Evolutionary conservation across 805 yeast species (phyloP).

Genomic region (Saturnispora halmiae): DNA sequence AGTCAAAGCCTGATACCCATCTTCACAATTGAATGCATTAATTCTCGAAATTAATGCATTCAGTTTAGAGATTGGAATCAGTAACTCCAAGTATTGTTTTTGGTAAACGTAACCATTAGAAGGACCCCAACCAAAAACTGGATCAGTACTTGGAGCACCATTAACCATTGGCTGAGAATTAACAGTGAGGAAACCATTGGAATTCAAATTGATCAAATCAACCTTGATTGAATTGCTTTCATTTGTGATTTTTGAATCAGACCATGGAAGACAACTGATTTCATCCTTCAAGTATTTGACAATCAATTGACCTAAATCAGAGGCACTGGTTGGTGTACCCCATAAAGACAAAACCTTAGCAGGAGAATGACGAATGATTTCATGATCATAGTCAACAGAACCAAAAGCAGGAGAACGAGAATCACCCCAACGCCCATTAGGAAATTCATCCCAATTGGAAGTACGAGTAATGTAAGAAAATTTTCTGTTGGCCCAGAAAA

Average conservation of each 20-base stretch:
- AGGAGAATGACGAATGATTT: slow-evolving; percentile 73
- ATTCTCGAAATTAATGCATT: slow-evolving; percentile 35
- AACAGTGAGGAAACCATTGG: slow-evolving; percentile 64
- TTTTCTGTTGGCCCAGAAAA: slow-evolving; percentile 92
- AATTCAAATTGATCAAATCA: slow-evolving; percentile 55
- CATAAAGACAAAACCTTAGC: slow-evolving; percentile 75
- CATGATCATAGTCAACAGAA: slow-evolving; percentile 75
- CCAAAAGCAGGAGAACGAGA: slow-evolving; percentile 96
- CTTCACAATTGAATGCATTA: slow-evolving; percentile 33
- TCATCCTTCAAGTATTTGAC: slow-evolving; percentile 64
- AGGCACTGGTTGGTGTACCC: slow-evolving; percentile 64
- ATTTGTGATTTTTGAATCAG: slow-evolving; percentile 76
- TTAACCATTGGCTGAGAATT: slow-evolving; percentile 93
- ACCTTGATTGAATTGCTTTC: slow-evolving; percentile 60
- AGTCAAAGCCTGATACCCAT: slow-evolving; percentile 48
- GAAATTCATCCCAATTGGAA: slow-evolving; percentile 94
- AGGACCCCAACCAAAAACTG: slow-evolving; percentile 92
- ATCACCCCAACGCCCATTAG: slow-evolving; percentile 98
- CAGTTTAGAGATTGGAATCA: slow-evolving; percentile 50
- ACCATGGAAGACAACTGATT: slow-evolving; percentile 80
- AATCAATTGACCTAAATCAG: slow-evolving; percentile 57
- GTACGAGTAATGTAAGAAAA: slow-evolving; percentile 84
- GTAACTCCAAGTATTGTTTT: slow-evolving; percentile 83
- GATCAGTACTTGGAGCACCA: slow-evolving; percentile 63
- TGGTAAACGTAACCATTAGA: slow-evolving; percentile 87